Conservation (phyloP, 75 land plant species). For the Selaginella tamariscina region DNA sequence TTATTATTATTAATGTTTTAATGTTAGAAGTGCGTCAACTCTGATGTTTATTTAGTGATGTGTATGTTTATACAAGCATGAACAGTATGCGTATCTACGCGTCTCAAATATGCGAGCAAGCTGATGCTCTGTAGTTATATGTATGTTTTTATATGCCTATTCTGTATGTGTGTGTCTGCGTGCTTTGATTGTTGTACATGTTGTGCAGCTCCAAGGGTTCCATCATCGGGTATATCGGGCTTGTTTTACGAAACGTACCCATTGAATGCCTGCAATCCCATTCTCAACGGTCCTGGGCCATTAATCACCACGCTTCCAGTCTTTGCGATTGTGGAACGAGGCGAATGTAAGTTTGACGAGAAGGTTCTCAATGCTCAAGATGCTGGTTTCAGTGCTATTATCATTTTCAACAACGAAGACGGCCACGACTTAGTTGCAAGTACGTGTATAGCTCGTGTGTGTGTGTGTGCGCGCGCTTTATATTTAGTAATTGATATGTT, state of each 20-base stretch:
- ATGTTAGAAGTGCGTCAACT: not conserved
- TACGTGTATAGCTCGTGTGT: too few species aligned
- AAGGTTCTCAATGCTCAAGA: slow-evolving; percentile 39
- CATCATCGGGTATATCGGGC: slow-evolving; percentile 32
- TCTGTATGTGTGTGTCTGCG: not conserved
- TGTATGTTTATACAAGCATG: not conserved
- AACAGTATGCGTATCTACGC: not conserved
- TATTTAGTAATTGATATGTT: too few species aligned
- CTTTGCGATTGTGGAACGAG: slow-evolving; percentile 30
- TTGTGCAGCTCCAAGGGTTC: slow-evolving; percentile 27
- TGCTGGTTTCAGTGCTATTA: slow-evolving; percentile 31
- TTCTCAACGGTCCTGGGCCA: slow-evolving; percentile 11
- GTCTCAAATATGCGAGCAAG: not conserved
- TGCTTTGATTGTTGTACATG: slow-evolving; percentile 12
- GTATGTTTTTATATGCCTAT: not conserved
- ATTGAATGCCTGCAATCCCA: slow-evolving; percentile 25
- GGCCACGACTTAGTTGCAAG: slow-evolving; percentile 32
- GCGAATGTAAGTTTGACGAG: slow-evolving; percentile 32
- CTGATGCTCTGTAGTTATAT: too few species aligned
- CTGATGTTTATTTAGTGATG: not conserved
- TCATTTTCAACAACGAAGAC: slow-evolving; percentile 35
- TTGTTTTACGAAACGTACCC: slow-evolving; percentile 28
- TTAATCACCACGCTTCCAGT: slow-evolving; percentile 6
- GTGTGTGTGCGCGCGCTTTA: too few species aligned
- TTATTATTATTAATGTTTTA: not conserved